Evolutionary conservation across 306 rosid species (phyloP).

Genomic region (Morella rubra): DNA sequence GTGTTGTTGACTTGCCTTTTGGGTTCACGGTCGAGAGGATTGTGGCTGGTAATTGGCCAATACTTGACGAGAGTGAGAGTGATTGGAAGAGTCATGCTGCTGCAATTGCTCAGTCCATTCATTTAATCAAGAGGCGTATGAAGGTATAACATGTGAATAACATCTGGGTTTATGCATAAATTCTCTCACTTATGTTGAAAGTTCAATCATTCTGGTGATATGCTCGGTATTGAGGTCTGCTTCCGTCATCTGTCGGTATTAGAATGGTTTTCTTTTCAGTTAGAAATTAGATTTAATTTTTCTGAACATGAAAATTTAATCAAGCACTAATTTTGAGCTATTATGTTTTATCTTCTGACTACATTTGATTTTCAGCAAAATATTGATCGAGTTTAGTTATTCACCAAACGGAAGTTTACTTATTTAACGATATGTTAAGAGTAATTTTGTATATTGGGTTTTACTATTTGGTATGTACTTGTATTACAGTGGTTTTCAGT

Average conservation of each 20-base stretch:
- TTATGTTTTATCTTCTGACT: not conserved
- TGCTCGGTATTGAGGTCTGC: not conserved
- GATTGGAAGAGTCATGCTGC: slow-evolving; percentile 95
- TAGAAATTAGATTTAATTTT: not conserved
- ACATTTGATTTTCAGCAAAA: not conserved
- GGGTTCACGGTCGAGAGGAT: slow-evolving; percentile 77
- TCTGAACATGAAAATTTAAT: not conserved
- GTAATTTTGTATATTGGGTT: not conserved
- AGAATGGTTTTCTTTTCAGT: not conserved
- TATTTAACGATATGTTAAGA: not conserved
- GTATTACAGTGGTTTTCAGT: not conserved
- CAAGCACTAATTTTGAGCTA: not conserved
- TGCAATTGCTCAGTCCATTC: slow-evolving; percentile 81
- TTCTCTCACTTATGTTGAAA: not conserved
- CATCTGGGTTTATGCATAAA: not conserved
- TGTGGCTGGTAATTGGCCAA: slow-evolving; percentile 58
- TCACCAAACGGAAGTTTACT: not conserved
- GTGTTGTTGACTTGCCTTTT: too few species aligned
- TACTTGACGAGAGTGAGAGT: slow-evolving; percentile 59
- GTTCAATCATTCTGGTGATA: not conserved
- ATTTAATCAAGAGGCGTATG: slow-evolving; percentile 75
- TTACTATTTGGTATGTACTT: not conserved
- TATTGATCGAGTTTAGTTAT: not conserved
- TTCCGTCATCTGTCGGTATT: not conserved
- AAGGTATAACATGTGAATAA: slow-evolving; percentile 44